Conservation (phyloP, 495 filamentous ascomycete genomes). For the Neurospora sp. region DNA sequence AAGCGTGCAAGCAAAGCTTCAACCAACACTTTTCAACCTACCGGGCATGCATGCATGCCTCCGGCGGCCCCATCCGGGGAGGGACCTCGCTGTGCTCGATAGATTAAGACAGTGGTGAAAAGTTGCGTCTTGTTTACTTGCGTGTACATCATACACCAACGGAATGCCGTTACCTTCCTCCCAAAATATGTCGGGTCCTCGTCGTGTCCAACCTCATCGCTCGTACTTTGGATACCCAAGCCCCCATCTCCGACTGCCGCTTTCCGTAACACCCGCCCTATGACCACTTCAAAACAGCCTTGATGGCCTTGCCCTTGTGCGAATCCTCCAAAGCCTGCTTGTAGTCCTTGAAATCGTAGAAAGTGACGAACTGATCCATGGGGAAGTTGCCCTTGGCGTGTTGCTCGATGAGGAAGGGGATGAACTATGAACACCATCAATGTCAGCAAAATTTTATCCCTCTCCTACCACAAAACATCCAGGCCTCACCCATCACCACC, state of each 20-base stretch:
- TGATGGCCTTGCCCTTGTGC: constrained; percentile 16
- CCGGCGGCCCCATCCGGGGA: not conserved
- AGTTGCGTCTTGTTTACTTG: not conserved
- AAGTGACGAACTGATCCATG: constrained; percentile 25
- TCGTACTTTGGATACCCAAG: not conserved
- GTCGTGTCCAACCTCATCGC: not conserved
- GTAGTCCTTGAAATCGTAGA: constrained; percentile 19
- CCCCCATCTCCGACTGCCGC: not conserved
- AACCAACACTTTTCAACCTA: not conserved
- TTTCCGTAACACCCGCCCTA: not conserved
- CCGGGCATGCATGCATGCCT: not conserved
- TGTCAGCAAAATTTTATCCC: constrained; percentile 6
- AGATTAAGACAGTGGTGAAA: not conserved
- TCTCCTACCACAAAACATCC: not conserved
- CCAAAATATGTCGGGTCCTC: not conserved
- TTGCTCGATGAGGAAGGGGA: constrained; percentile 28
- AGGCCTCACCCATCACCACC: not conserved
- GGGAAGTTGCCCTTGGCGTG: constrained; percentile 36
- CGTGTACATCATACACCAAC: not conserved
- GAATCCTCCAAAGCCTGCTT: constrained; percentile 18
- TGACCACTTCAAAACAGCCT: constrained; percentile 19
- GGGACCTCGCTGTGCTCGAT: not conserved
- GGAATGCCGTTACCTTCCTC: not conserved
- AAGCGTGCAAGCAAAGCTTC: not conserved
- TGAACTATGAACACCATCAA: constrained; percentile 23